Base-by-base conservation (phyloP, 345 rosid species). In the Alliaria petiolata region DNA sequence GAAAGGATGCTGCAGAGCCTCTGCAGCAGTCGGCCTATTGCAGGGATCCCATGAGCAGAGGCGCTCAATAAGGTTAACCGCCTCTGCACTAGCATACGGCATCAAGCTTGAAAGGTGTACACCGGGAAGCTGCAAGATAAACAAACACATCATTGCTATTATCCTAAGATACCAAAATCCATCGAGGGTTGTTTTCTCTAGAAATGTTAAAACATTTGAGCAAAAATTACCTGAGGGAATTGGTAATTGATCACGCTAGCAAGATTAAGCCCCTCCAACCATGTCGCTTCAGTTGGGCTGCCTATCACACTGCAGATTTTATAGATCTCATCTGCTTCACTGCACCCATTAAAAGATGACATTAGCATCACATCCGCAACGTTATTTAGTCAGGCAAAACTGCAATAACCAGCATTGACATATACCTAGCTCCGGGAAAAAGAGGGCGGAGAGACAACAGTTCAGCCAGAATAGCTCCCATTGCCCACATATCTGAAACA, bases 391-490 rank as follows among this genome's bases (percentile, higher is more conserved):
- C 40, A 42, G 16, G 19, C 56, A 8, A n/a, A 56, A 30, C 1
- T 42, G 25, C 0, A 26, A 33, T 13, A 42, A 25, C 36, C 7
- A 40, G 30, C 16, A 17, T 22, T 31, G 49, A 53, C 42, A 62
- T 12, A 3, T 77, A 91, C 98, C 92, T 91, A 68, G 76, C 80
- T 40, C 98, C 98, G 1, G 98, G 98, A 61, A 91, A 91, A 60
- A 93, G 95, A 43, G 98, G 98, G 53, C 85, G 86, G 11, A 93
- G 86, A 59, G 82, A 76, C 67, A 91, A 76, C 75, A 93, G 55
- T 72, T 93, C 98, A 19, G 98, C 95, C 89, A 93, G 85, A 30
- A 93, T 95, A 38, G 99, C 97, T 52, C 99, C 99, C 96, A 95
- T 89, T 4, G 96, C 96, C 97, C 97, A 95, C 93, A 95, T 87